A percentile compares a stretch with the other conserved stretches of the same genome.
These are phyloP conservation scores for Chalaropsis ovoidea DNA, from an alignment of 2,329 filamentous ascomycete genomes.

Conservation along the genomic window DNA sequence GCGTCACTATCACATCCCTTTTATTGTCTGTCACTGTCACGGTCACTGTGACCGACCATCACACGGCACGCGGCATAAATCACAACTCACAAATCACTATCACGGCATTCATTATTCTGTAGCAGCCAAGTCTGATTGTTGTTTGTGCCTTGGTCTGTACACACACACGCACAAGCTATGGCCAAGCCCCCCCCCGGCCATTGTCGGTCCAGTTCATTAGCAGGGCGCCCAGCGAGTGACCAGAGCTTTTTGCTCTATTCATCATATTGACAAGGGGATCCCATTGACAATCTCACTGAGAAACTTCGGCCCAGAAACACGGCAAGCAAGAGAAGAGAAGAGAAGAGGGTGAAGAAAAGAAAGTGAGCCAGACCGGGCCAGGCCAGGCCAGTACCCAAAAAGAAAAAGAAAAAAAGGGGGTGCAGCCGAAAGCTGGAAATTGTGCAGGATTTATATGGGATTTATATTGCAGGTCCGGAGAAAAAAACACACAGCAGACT, in stretches of 20 bases:
- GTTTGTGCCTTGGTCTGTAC: too few relatives aligned
- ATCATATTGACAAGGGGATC: neutral
- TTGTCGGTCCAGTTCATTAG: neutral
- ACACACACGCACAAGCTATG: neutral
- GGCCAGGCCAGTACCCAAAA: neutral
- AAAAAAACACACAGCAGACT: neutral
- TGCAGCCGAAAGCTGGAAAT: neutral
- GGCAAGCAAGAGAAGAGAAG: neutral
- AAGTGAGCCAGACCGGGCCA: neutral
- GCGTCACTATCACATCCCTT: neutral
- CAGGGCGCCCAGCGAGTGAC: neutral
- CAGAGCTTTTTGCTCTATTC: neutral
- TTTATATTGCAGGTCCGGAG: constrained; percentile 11
- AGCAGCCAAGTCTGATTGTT: neutral
- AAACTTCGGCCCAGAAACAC: neutral
- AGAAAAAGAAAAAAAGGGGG: neutral
- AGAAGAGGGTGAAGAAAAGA: neutral
- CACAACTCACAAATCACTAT: too few relatives aligned
- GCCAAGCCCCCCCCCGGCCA: neutral
- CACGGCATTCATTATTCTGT: neutral
- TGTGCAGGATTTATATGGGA: constrained; percentile 7
- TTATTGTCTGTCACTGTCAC: neutral
- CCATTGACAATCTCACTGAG: neutral
- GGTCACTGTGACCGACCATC: neutral
- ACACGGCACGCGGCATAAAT: too few relatives aligned